Base-by-base conservation (phyloP, 495 filamentous ascomycete genomes). In the Penicillium nucicola region DNA sequence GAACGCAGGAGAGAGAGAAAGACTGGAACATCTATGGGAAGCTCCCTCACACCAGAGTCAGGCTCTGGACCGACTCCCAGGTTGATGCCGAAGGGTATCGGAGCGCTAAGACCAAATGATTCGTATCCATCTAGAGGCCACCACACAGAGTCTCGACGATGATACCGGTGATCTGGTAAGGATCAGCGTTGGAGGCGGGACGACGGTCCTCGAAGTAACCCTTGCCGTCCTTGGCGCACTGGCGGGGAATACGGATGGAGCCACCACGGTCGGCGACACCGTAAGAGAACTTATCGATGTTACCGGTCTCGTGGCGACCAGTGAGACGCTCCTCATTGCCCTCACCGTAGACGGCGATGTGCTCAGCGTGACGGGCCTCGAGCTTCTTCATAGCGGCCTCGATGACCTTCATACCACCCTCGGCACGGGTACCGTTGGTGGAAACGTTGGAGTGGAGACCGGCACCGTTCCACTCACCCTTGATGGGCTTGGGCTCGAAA, bases 381-480 rank as follows among this genome's bases (percentile, higher is more conserved):
- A 97, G 88, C 78, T 90, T 91, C 76, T 89, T 84, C 79, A 93
- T 93, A 65, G 81, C 81, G 45, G 78, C 80, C 78, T 93, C 88
- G 59, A 96, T 96, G 70, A 72, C 65, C 84, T 95, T 95, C 85
- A 97, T 95, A 71, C 95, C 95, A 67, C 91, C 90, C 55, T 95
- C 89, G 45, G 78, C 80, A 64, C 93, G 90, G 79, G 90, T 98
- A 57, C 83, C 81, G 70, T 82, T 80, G 64, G 88, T 89, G 33
- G 89, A 95, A 67, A 96, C 91, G 80, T 97, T 92, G 85, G 78
- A 86, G 84, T 98, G 93, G 35, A 98, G 90, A 78, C 93, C 93
- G 53, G 93, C 92, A 69, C 93, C 95, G 83, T 98, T 98, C 93
- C 93, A 98, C 78, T 97, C 91, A 68, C 93, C 93, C 55, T 91